Evolutionary conservation across 176 grass and related monocot genomes (phyloP), one percentile per base, ranked within the genome.

Genomic region (Raddia guianensis): DNA sequence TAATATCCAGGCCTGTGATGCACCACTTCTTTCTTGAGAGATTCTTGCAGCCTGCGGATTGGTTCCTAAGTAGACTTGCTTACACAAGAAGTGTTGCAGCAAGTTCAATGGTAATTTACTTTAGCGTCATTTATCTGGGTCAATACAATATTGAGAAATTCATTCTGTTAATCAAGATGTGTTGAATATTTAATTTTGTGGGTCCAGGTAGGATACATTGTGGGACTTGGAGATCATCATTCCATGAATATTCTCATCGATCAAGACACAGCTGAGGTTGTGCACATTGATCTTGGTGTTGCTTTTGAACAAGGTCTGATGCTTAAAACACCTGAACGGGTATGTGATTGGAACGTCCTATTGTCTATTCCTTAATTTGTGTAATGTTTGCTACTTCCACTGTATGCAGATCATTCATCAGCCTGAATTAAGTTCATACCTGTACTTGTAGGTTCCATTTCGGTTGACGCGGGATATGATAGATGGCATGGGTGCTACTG

Each of bases 271-370:
- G 92, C 95, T 2, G 95, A 98, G 86, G 86, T 98, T 70, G 88
- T 98, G n/a, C 95, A 98, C 76, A 98, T 93, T 61, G 95, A 94
- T 89, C 90, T 98, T 89, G 95, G 95, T 83, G 95, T 98, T 89
- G 92, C 95, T 37, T 98, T 98, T 87, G 95, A 98, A 77, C 95
- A 94, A 74, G 95, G 95, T 70, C 90, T 98, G 46, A 94, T 98
- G 90, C 88, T 98, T 90, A 93, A 93, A 85, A 97, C 90, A 63
- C 94, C 88, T 80, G 94, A 97, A 74, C 82, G 86, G 84, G 93
- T 93, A 92, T 80, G 76, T 50, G n/a, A n/a, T n/a, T n/a, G n/a
- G n/a, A n/a, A n/a, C n/a, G n/a, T n/a, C n/a, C n/a, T n/a, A n/a
- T n/a, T n/a, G n/a, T n/a, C n/a, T n/a, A 37, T 78, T 63, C 21